phyloP scores from a whole-genome alignment of 148 eudicot genomes.

The Camellia japonica region DNA sequence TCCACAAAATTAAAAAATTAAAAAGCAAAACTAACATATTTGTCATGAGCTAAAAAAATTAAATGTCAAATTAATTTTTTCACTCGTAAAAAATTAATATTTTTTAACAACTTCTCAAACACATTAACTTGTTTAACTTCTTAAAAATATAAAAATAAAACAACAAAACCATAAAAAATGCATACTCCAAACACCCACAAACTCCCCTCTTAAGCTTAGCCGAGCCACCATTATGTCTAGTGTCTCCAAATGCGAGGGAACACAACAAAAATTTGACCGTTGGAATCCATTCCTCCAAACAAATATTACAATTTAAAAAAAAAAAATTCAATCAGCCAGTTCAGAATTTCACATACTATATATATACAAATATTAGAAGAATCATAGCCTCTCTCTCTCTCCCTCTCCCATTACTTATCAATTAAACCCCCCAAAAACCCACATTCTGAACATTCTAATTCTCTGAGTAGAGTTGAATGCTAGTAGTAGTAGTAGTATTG shows the following conservation, averaged over 20 bases:
- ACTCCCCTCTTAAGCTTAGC: too few relatives aligned
- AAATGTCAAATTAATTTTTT: too few relatives aligned
- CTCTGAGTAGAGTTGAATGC: neutral
- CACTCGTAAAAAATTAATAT: too few relatives aligned
- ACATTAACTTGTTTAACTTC: too few relatives aligned
- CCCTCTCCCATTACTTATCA: neutral
- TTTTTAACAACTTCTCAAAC: too few relatives aligned
- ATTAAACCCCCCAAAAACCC: neutral
- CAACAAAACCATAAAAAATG: too few relatives aligned
- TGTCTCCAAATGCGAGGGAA: neutral
- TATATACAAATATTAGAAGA: neutral
- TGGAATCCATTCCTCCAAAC: neutral
- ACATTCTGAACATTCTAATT: neutral
- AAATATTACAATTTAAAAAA: too few relatives aligned
- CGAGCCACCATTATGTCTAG: neutral
- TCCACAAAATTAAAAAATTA: too few relatives aligned
- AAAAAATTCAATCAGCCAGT: neutral
- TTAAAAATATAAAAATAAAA: too few relatives aligned
- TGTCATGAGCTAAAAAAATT: too few relatives aligned
- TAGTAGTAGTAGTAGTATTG: neutral
- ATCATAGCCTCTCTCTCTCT: neutral
- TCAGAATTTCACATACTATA: neutral
- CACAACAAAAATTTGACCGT: constrained; percentile 4
- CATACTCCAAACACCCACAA: too few relatives aligned
- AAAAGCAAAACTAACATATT: too few relatives aligned